Evolutionary conservation across 1,284 basidiomycete species (phyloP), one percentile per base, ranked within the genome.

Genomic region (Cutaneotrichosporon cyanovorans): DNA sequence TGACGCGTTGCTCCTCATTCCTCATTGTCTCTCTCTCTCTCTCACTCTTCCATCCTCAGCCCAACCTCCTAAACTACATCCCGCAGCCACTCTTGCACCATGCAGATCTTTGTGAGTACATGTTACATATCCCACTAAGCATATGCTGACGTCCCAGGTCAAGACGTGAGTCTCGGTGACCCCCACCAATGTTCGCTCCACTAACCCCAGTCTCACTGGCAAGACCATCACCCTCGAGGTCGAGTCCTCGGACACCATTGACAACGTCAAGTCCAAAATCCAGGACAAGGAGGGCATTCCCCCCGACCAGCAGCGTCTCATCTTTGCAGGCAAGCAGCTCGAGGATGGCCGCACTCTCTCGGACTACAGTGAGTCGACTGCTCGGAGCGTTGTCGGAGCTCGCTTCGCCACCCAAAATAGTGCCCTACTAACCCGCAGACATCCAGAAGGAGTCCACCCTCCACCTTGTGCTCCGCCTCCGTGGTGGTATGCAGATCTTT

Each of bases 181-280:
- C 8, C 7, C 25, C 25, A n/a, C n/a, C n/a, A n/a, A n/a, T n/a
- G n/a, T n/a, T n/a, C n/a, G n/a, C n/a, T n/a, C n/a, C n/a, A n/a
- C n/a, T n/a, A n/a, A n/a, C n/a, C n/a, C n/a, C n/a, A n/a, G n/a
- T n/a, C n/a, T n/a, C n/a, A n/a, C n/a, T 87, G 51, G 93, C 73
- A 97, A 96, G 80, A 95, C 90, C 59, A 93, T 95, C 78, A 93
- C 93, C 59, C 78, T 98, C 67, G 96, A 96, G 77, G 89, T 91
- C 42, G 89, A 93, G 76, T 71, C 79, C 75, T 50, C 84, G 51
- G 89, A 93, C 78, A 92, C 92, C 55, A 92, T 96, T 75, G 90
- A 96, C 80, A 93, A 93, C 80, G 89, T 92, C 75, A 91, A 92
- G 78, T 79, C 84, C 71, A 92, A 92, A 75, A 92, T 92, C 66